Percentiles rank a stretch among this genome's conserved stretches.
Conservation (phyloP, 2,329 filamentous ascomycete species). For the Trichoderma sp. region DNA sequence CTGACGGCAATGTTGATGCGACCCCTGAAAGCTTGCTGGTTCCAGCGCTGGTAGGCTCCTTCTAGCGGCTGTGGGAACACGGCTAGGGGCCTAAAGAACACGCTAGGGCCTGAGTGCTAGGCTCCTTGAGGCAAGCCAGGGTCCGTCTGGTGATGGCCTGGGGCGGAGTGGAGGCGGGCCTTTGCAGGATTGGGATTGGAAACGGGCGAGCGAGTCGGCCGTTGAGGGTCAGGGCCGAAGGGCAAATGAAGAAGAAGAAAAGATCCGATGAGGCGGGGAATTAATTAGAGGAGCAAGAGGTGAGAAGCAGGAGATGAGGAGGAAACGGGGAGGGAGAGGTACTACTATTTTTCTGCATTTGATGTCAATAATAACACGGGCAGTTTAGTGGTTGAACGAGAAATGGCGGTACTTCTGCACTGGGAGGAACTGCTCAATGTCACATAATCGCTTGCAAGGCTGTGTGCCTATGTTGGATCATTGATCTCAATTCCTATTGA, state of each 20-base stretch:
- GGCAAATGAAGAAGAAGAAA: background rate
- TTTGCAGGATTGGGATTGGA: conserved; percentile 11
- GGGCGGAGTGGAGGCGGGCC: conserved; percentile 13
- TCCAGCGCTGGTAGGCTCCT: background rate
- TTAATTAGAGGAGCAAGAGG: background rate
- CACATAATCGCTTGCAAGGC: too few relatives aligned
- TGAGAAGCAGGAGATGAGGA: background rate
- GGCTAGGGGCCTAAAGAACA: background rate
- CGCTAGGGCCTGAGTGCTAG: background rate
- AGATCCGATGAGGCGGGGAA: background rate
- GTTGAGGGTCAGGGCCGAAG: background rate
- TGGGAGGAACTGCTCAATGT: too few relatives aligned
- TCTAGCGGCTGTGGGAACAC: conserved; percentile 4
- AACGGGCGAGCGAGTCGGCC: background rate
- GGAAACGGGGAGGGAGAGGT: background rate
- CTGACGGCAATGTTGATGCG: conserved; percentile 1
- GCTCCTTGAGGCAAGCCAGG: conserved; percentile 7
- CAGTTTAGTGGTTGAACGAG: too few relatives aligned
- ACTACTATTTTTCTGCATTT: too few relatives aligned
- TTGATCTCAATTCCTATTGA: background rate
- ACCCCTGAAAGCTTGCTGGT: conserved; percentile 10
- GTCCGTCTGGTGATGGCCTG: conserved; percentile 5
- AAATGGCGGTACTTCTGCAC: too few relatives aligned
- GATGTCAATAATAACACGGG: too few relatives aligned
- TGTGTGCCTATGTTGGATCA: too few relatives aligned